Conservation (phyloP, 1,139 yeast genomes). For the Pichia kudriavzevii region DNA sequence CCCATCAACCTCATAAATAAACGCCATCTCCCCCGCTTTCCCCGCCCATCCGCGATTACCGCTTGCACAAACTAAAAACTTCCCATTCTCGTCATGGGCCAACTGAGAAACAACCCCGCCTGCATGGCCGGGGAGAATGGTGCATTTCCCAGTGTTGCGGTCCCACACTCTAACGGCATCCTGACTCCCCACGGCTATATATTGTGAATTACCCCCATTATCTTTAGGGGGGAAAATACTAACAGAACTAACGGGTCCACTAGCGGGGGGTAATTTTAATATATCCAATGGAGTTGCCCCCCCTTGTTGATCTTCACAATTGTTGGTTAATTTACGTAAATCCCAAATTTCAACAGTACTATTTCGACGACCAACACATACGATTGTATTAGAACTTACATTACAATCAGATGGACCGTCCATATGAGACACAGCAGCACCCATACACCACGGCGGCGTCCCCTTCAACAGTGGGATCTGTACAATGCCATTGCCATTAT, state of each 20-base stretch:
- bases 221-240: constrained; percentile 74
- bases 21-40: constrained; percentile 65
- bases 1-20: constrained; percentile 60
- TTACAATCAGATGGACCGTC: no score
- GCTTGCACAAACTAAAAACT: constrained; percentile 84
- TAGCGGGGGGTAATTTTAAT: constrained; percentile 77
- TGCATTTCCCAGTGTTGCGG: no score
- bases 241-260: constrained; percentile 87
- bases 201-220: no score
- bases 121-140: constrained; percentile 57
- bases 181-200: constrained; percentile 76
- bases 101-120: constrained; percentile 53
- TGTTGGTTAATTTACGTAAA: no score
- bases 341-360: no score
- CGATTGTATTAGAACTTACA: no score
- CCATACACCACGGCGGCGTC: constrained; percentile 76
- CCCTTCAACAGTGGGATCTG: background rate
- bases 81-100: constrained; percentile 75
- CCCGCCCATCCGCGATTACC: constrained; percentile 98
- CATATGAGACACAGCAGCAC: constrained; percentile 83
- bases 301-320: no score
- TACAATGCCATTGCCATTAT: constrained; percentile 31
- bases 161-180: constrained; percentile 87
- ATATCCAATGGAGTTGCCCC: no score
- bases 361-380: constrained; percentile 93